Evolutionary conservation across 116 monocot genomes (phyloP).

Genomic region (Thalassia testudinum): DNA sequence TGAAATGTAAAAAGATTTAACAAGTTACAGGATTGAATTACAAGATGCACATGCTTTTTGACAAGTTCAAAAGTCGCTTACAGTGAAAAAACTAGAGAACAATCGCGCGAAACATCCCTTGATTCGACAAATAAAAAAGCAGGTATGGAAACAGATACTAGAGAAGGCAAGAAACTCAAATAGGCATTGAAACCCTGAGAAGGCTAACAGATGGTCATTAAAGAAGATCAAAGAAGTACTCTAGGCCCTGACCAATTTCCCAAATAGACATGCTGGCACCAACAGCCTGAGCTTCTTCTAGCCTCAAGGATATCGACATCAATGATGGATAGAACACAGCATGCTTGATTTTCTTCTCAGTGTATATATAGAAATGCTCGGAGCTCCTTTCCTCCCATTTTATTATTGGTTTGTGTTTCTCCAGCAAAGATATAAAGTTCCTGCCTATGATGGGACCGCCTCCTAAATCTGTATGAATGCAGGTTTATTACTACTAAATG

Average conservation of each 20-base stretch:
- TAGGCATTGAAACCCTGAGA: no score
- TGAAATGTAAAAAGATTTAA: no score
- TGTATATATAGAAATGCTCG: constrained; percentile 74
- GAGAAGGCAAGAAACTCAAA: no score
- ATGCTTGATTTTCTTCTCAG: constrained; percentile 32
- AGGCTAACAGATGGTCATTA: no score
- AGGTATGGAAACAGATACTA: no score
- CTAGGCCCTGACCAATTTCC: constrained; percentile 90
- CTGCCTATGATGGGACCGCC: constrained; percentile 62
- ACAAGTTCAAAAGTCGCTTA: no score
- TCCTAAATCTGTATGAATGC: constrained; percentile 27
- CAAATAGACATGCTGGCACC: constrained; percentile 78
- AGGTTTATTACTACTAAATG: neutral
- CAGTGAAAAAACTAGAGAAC: no score
- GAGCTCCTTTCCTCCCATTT: constrained; percentile 71
- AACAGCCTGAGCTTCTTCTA: constrained; percentile 58
- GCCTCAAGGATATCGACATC: constrained; percentile 52
- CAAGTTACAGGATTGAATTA: no score
- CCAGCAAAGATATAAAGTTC: constrained; percentile 54
- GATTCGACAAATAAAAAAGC: no score
- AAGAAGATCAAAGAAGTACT: constrained; percentile 92
- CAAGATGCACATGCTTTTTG: no score
- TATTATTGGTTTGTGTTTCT: constrained; percentile 54
- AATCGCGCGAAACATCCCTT: no score
- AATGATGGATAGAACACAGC: constrained; percentile 81